A percentile compares a stretch with the other conserved stretches of the same genome.
These are phyloP conservation scores for Knoxia roxburghii DNA, from an alignment of 257 asterid genomes.

Conservation along the genomic window DNA sequence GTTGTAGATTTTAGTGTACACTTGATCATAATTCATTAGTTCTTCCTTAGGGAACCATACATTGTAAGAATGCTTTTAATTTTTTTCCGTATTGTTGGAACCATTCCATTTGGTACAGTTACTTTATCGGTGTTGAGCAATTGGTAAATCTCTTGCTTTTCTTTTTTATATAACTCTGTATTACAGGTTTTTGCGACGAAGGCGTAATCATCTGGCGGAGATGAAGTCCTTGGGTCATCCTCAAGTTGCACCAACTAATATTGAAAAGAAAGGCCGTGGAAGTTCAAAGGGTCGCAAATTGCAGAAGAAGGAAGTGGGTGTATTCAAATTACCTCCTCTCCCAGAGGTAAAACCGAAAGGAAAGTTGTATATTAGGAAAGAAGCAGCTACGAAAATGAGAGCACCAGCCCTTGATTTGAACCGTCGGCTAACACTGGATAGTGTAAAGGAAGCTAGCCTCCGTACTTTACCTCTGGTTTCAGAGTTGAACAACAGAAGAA, in stretches of 20 bases:
- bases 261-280: slow-evolving; percentile 24
- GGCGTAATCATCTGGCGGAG: slow-evolving; percentile 40
- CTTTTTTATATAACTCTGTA: neutral
- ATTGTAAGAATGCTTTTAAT: neutral
- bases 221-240: slow-evolving; percentile 23
- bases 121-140: neutral
- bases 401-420: slow-evolving; percentile 21
- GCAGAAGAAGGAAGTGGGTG: slow-evolving; percentile 27
- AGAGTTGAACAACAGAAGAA: slow-evolving; percentile 34
- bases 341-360: slow-evolving; percentile 33
- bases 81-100: too few relatives aligned
- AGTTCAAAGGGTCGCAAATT: slow-evolving; percentile 21
- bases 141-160: slow-evolving; percentile 3
- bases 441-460: slow-evolving; percentile 25
- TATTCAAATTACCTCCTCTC: slow-evolving; percentile 33
- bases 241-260: slow-evolving; percentile 27
- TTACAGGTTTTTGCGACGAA: slow-evolving; percentile 54
- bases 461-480: slow-evolving; percentile 10
- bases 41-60: neutral
- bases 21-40: too few relatives aligned
- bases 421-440: slow-evolving; percentile 25
- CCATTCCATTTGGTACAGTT: neutral
- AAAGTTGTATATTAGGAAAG: slow-evolving; percentile 29
- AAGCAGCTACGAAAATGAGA: slow-evolving; percentile 14
- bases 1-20: neutral